Base-by-base conservation (phyloP, 352 stramenopile species). In the Phytophthora nicotianae region DNA sequence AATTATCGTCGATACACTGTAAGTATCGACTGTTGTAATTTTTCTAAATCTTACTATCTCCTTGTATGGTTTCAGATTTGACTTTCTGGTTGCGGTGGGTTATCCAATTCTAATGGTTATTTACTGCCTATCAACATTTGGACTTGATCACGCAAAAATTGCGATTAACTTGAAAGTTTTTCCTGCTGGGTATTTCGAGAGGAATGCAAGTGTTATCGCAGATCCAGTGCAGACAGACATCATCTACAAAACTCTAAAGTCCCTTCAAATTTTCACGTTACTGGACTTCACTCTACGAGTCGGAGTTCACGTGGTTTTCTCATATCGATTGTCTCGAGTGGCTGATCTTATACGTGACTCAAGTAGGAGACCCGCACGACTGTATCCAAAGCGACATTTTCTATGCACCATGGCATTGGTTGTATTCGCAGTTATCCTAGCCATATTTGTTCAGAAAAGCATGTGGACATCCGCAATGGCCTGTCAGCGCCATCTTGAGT, bases 161-260 rank as follows among this genome's bases (percentile, higher is more conserved):
- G 56, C 26, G 3, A 71, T 82, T 32, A 80, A 79, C 33, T 17
- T 67, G 6, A 21, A 41, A 33, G 38, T 72, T 7, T 84, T 80
- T 19, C 72, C 70, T 0, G n/a, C 32, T 2, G 63, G 61, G 0
- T 60, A 41, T 3, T 78, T 77, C 24, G 72, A 84, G 48, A 55
- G 54, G 0, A 24, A 58, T 9, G 67, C 66, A 1, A 59, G 58
- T 19, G 61, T 76, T 0, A 68, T 71, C 0, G 62, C 50, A 19
- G 45, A 82, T 24, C 70, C 68, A 0, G 51, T 65, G 0, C 53
- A 79, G 38, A 29, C 57, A 0, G 49, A 59, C 13, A 56, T 61
- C 9, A 65, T 77, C 41, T 52, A 55, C 17, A 55, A 61, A 26
- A 47, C 23, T 0, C 42, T 81, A 16, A 59, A 72, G 38, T 75